Evolutionary conservation across 805 yeast genomes (phyloP).

Genomic region (Lachancea meyersii): DNA sequence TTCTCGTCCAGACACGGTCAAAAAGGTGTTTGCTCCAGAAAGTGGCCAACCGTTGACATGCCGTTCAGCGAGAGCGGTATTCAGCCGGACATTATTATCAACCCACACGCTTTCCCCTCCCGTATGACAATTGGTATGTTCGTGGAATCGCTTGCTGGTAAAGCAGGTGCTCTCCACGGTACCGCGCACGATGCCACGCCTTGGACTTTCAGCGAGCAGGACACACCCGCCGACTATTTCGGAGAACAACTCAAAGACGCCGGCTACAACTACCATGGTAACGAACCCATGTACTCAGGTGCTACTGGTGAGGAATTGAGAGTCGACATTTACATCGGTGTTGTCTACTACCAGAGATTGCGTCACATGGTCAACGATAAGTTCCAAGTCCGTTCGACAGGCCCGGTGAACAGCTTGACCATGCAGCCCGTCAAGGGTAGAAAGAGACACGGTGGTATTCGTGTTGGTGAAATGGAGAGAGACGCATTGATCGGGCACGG

Average conservation of each 20-base stretch:
- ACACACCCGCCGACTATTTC: conserved; percentile 95
- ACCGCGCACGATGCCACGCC: conserved; percentile 97
- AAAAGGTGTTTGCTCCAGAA: conserved; percentile 96
- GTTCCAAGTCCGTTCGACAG: conserved; percentile 98
- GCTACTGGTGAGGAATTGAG: conserved; percentile 96
- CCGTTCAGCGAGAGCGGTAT: conserved; percentile 96
- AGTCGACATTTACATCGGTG: conserved; percentile 93
- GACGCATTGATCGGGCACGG: conserved; percentile 99
- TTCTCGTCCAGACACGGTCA: conserved; percentile 97
- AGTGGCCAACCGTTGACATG: conserved; percentile 96
- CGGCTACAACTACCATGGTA: conserved; percentile 96
- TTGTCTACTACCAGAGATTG: conserved; percentile 95
- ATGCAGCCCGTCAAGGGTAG: conserved; percentile 99
- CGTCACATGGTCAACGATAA: conserved; percentile 99
- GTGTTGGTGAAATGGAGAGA: conserved; percentile 99
- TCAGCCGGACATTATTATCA: conserved; percentile 94
- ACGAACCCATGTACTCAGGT: conserved; percentile 98
- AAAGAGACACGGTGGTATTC: conserved; percentile 98
- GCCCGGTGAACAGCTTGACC: conserved; percentile 93
- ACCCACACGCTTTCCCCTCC: conserved; percentile 99
- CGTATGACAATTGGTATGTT: conserved; percentile 99
- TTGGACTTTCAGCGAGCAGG: conserved; percentile 84
- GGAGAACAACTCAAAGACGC: conserved; percentile 85
- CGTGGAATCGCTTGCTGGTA: conserved; percentile 97
- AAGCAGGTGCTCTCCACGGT: conserved; percentile 97